Percentiles rank a stretch among this genome's conserved stretches.
phyloP scores from a whole-genome alignment of 306 rosid species.

The Ammopiptanthus mongolicus region DNA sequence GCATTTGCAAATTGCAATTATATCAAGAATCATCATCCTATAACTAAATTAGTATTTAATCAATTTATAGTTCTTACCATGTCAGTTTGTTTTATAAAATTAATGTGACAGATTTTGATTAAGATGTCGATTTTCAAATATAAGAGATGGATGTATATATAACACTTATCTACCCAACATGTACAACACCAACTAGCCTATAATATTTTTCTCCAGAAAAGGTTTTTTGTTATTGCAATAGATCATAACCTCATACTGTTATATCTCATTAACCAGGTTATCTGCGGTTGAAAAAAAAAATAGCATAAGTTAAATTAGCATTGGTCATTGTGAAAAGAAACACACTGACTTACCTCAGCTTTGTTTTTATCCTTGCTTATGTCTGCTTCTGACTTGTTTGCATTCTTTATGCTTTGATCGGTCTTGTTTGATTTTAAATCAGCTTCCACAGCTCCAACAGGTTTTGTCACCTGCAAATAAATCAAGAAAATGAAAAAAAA shows the following conservation, averaged over 20 bases:
- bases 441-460: slow-evolving; percentile 34
- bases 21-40: not conserved
- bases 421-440: slow-evolving; percentile 54
- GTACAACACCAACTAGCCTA: not conserved
- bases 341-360: slow-evolving; percentile 37
- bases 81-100: not conserved
- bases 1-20: slow-evolving; percentile 4
- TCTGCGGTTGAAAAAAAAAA: slow-evolving; percentile 1
- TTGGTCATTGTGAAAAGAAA: not conserved
- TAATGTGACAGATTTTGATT: not conserved
- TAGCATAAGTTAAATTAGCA: slow-evolving; percentile 2
- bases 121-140: not conserved
- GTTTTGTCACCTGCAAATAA: slow-evolving; percentile 44
- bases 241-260: not conserved
- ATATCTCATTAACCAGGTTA: slow-evolving; percentile 5
- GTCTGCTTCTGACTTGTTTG: slow-evolving; percentile 41
- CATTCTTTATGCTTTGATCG: slow-evolving; percentile 47
- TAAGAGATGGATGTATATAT: not conserved
- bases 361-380: slow-evolving; percentile 48
- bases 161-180: not conserved
- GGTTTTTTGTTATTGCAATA: not conserved
- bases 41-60: slow-evolving; percentile 2
- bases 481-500: not conserved
- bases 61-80: not conserved
- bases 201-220: not conserved